Base-by-base conservation (phyloP, 306 rosid genomes). In the Fagus crenata region DNA sequence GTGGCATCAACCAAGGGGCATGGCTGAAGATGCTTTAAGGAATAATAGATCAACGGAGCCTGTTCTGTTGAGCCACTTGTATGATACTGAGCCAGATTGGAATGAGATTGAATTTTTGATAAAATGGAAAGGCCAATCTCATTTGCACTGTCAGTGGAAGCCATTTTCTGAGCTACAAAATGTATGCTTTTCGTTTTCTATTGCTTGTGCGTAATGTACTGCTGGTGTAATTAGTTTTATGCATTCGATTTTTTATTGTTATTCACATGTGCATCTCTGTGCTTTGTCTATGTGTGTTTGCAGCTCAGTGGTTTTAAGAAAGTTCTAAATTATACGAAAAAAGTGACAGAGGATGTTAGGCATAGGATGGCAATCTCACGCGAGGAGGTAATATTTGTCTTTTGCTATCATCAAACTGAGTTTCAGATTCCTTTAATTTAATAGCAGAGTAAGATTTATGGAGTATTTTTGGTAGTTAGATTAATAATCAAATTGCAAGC, bases 41-140 rank as follows among this genome's bases (percentile, higher is more conserved):
- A 87, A 89, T 79, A 91, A 83, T 81, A 84, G 89, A 84, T 85
- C 99, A 15, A 77, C 92, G 9, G 94, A 91, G 58, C 99, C 99
- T 72, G 82, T 89, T 64, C 80, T 96, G 56, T 83, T 84, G 73
- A 91, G 97, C 85, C 91, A 90, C 82, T 83, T 93, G 88, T 96
- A 91, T 82, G 96, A 92, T 76, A 85, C 89, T 39, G 93, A 82
- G 78, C 86, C 92, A 63, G 97, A 96, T 86, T 96, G 98, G 98
- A 84, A 86, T 82, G 89, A 87, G 80, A 83, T 86, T 77, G 99
- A 96, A 80, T 96, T 93, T 80, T 81, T 91, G 78, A 96, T 96
- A 78, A 96, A 96, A 89, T 96, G 99, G 99, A 96, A 96, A 86
- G 98, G 99, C 84, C 98, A 89, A 59, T 96, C 99, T 42, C 99